Evolutionary conservation across 169 alveolate species (phyloP), one percentile per base, ranked within the genome.

Genomic region (Neospora caninum): DNA sequence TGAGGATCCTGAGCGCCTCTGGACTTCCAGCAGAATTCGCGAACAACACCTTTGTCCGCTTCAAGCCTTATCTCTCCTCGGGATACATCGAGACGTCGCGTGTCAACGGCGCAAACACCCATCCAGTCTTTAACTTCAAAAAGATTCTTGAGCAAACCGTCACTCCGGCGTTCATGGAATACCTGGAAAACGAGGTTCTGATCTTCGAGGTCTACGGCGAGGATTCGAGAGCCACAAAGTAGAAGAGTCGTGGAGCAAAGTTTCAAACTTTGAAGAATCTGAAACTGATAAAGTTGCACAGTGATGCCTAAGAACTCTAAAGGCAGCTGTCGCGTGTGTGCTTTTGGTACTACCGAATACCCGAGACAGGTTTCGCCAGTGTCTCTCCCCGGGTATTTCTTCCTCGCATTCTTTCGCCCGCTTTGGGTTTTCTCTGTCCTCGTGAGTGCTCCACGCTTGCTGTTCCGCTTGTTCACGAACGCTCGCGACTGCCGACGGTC

Each of bases 191-290:
- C 18, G 93, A 92, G 69, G 84, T 82, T 6, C 80, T 92, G 41
- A 22, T 31, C n/a, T 92, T 92, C 36, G 95, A 92, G 84, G 80
- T 92, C 41, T 92, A 82, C 80, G 95, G 88, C 0, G 39, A 80
- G 39, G 87, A 91, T 39, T 16, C 25, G 9, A n/a, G 67, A 31
- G 83, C 84, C 0, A 6, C 49, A 29, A 31, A 38, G 86, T 18
- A 78, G 86, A 78, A 38, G 27, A 0, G 27, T 7, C 27, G 31
- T 2, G 45, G 86, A 78, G 45, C n/a, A n/a, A n/a, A n/a, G n/a
- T n/a, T n/a, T n/a, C n/a, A n/a, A n/a, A n/a, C n/a, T n/a, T n/a
- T n/a, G n/a, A n/a, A n/a, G n/a, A n/a, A n/a, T n/a, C n/a, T n/a
- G n/a, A n/a, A n/a, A n/a, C n/a, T n/a, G n/a, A n/a, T n/a, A n/a